Percentiles rank a stretch among this genome's conserved stretches.
Conservation (phyloP, 1,139 yeast species). For the Pneumocystis jirovecii region DNA sequence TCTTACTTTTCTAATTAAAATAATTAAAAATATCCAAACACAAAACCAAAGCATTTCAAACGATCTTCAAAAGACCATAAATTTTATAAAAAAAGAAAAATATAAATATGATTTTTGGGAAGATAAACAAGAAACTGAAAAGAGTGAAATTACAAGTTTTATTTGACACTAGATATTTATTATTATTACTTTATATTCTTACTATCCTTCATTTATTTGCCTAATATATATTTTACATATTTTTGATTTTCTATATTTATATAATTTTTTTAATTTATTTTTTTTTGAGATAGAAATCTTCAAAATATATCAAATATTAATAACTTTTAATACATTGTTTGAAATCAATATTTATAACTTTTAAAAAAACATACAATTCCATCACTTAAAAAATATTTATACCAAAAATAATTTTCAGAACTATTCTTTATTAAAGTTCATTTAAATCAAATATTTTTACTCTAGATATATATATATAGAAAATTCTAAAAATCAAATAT, state of each 20-base stretch:
- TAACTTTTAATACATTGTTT: no score
- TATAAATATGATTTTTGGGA: neutral
- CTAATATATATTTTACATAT: neutral
- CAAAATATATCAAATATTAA: neutral
- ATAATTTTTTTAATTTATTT: neutral
- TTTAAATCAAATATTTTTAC: no score
- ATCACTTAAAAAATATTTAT: neutral
- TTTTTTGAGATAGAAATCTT: neutral
- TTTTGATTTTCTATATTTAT: neutral
- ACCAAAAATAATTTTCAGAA: no score
- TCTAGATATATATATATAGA: no score
- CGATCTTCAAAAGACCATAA: neutral
- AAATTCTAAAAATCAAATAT: no score
- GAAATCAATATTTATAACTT: no score
- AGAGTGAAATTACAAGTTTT: neutral
- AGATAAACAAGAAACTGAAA: neutral
- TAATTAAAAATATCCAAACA: neutral
- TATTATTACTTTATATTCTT: neutral
- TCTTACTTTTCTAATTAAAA: slow-evolving; percentile 4
- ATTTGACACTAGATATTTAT: neutral
- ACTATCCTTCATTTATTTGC: neutral
- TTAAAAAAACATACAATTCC: neutral
- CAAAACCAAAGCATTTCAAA: neutral
- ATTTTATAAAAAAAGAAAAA: neutral
- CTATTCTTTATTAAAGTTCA: no score